phyloP scores from a whole-genome alignment of 78 protist species.

The Dictyostelium firmibasis region DNA sequence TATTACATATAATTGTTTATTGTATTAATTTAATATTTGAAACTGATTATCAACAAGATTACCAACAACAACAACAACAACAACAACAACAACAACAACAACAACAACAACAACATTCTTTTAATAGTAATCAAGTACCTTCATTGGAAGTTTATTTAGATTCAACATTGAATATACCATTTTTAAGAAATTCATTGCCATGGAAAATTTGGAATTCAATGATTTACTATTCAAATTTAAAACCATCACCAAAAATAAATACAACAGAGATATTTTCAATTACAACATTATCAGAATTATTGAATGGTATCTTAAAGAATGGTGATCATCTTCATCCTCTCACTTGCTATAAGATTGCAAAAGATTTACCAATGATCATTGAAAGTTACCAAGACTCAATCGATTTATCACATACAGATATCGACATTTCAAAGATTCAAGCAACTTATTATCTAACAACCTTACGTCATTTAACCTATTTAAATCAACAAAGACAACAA shows the following conservation, averaged over 20 bases:
- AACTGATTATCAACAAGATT: not conserved
- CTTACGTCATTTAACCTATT: not conserved
- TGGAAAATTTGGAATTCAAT: slow-evolving; percentile 32
- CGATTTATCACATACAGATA: not conserved
- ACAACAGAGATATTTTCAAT: slow-evolving; percentile 14
- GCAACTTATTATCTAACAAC: not conserved
- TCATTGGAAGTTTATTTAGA: not conserved
- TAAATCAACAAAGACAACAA: not conserved
- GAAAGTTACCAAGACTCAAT: not conserved
- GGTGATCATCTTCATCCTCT: slow-evolving; percentile 5
- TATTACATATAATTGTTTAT: slow-evolving; percentile 3
- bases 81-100: not conserved
- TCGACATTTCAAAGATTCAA: not conserved
- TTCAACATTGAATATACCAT: not conserved
- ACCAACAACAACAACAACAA: not conserved
- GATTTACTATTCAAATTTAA: slow-evolving; percentile 2
- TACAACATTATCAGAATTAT: not conserved
- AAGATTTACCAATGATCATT: not conserved
- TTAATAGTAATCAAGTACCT: not conserved
- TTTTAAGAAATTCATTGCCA: not conserved
- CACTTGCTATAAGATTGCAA: not conserved
- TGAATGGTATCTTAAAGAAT: not conserved
- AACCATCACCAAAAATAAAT: not conserved
- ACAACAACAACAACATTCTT: not conserved
- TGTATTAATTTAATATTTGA: slow-evolving; percentile 5